phyloP scores from a whole-genome alignment of 371 early-diverging fungal genomes.

The Mucor circinelloides region DNA sequence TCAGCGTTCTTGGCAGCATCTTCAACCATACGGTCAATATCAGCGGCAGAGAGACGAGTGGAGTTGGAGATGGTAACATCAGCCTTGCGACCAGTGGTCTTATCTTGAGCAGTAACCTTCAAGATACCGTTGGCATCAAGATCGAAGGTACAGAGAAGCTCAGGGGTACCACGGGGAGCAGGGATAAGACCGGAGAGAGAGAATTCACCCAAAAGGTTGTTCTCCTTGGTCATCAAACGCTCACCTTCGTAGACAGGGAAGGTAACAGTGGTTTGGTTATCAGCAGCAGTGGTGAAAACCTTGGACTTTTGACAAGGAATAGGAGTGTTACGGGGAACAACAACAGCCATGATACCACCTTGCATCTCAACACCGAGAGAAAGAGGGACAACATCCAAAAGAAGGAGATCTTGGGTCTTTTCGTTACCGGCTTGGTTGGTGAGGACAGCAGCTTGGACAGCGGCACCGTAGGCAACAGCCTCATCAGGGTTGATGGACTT shows the following conservation, averaged over 20 bases:
- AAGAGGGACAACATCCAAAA: conserved; percentile 91
- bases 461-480: conserved; percentile 96
- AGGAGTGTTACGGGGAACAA: conserved; percentile 86
- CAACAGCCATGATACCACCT: conserved; percentile 81
- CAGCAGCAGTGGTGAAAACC: conserved; percentile 93
- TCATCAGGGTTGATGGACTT: conserved; percentile 95
- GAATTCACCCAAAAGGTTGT: conserved; percentile 93
- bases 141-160: conserved; percentile 93
- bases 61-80: conserved; percentile 94
- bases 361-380: conserved; percentile 93
- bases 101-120: conserved; percentile 92
- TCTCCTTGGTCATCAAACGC: conserved; percentile 89
- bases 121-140: conserved; percentile 95
- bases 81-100: conserved; percentile 85
- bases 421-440: conserved; percentile 66
- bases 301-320: conserved; percentile 92
- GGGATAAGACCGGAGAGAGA: conserved; percentile 87
- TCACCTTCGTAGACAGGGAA: conserved; percentile 96
- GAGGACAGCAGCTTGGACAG: conserved; percentile 88
- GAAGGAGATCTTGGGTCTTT: conserved; percentile 69
- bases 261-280: conserved; percentile 92
- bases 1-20: conserved; percentile 90
- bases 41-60: conserved; percentile 86
- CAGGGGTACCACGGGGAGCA: conserved; percentile 89
- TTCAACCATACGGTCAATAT: conserved; percentile 89